These are phyloP conservation scores for Pyrus pyrifolia DNA, from an alignment of 306 rosid species.

Conservation along the genomic window DNA sequence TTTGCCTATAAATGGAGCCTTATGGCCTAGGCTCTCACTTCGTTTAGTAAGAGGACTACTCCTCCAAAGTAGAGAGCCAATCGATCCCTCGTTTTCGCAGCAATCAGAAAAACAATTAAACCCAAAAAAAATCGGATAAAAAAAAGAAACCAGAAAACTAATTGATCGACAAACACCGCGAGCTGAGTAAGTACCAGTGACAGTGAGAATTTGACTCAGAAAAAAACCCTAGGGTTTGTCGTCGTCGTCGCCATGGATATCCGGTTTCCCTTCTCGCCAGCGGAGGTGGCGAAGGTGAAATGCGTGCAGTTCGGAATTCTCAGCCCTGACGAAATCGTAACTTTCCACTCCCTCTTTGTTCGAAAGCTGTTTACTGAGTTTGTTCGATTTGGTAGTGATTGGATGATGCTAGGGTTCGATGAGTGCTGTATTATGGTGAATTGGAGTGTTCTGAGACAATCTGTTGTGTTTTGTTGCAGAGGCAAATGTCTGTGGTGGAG, in stretches of 20 bases:
- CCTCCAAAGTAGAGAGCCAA: background rate
- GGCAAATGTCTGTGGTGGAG: slow-evolving; percentile 98
- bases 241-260: slow-evolving; percentile 64
- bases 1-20: slow-evolving; percentile 50
- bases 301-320: slow-evolving; percentile 92
- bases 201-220: slow-evolving; percentile 7
- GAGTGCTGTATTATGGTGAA: background rate
- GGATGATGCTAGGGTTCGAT: background rate
- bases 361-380: background rate
- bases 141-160: background rate
- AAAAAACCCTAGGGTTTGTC: slow-evolving; percentile 26
- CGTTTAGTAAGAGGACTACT: background rate
- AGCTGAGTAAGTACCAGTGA: background rate
- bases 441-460: background rate
- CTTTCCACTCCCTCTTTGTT: background rate
- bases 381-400: background rate
- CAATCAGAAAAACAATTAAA: background rate
- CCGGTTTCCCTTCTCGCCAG: slow-evolving; percentile 90
- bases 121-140: background rate
- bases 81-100: slow-evolving; percentile 12
- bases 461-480: slow-evolving; percentile 44
- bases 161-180: background rate
- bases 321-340: slow-evolving; percentile 94
- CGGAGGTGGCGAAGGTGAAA: slow-evolving; percentile 91
- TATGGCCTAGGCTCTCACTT: fast-evolving